Conservation (phyloP, 257 asterid genomes). For the Paraleonurus japonicus region DNA sequence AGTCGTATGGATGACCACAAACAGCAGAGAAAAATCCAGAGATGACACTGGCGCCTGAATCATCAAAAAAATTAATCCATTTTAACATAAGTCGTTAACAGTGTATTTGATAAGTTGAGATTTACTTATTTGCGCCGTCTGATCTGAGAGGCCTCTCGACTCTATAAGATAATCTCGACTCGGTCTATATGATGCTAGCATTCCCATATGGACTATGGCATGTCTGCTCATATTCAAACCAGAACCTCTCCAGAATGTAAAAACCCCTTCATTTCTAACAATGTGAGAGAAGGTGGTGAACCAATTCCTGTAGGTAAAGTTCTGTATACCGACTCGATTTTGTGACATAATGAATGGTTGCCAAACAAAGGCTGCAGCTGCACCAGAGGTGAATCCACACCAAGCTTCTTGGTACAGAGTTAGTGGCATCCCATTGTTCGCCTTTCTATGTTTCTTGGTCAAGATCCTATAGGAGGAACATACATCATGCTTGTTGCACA, state of each 20-base stretch:
- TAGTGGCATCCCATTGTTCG: neutral
- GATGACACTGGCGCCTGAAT: slow-evolving; percentile 19
- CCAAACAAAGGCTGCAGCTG: neutral
- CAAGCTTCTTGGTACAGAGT: slow-evolving; percentile 19
- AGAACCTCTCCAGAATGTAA: slow-evolving; percentile 16
- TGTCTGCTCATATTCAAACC: neutral
- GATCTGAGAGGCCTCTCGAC: neutral
- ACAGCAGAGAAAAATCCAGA: slow-evolving; percentile 12
- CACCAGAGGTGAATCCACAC: slow-evolving; percentile 15
- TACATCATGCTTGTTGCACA: neutral
- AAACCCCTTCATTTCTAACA: neutral
- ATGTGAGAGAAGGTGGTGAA: neutral
- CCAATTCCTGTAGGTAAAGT: neutral
- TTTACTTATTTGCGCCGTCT: neutral
- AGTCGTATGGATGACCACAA: neutral
- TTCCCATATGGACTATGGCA: neutral
- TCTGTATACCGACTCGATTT: neutral
- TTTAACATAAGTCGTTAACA: neutral
- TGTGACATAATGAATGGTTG: neutral
- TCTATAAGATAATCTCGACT: neutral
- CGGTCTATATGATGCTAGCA: slow-evolving; percentile 10
- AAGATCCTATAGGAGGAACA: neutral
- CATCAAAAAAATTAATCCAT: neutral
- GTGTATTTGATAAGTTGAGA: neutral
- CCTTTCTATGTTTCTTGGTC: neutral